Percentiles rank a stretch among this genome's conserved stretches.
Conservation (phyloP, 306 rosid genomes). For the Pueraria montana region DNA sequence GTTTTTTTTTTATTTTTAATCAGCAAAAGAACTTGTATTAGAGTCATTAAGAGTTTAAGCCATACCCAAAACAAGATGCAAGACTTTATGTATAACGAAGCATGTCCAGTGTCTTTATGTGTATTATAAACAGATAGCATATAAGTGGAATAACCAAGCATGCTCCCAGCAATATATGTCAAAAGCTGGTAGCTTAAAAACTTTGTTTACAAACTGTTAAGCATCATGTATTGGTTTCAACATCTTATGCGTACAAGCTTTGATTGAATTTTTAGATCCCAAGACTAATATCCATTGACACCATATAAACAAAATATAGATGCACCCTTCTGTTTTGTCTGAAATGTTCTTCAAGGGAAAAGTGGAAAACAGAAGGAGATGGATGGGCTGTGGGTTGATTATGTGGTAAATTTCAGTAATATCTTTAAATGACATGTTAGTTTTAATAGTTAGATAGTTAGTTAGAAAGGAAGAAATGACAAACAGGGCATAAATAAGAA, state of each 20-base stretch:
- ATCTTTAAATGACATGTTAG: not conserved
- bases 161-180: not conserved
- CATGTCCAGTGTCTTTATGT: not conserved
- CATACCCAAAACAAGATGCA: constrained; percentile 21
- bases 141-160: constrained; percentile 1
- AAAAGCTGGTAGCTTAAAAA: constrained; percentile 14
- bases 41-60: no score
- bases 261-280: not conserved
- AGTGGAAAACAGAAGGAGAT: not conserved
- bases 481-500: not conserved
- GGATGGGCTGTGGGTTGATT: not conserved
- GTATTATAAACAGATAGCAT: not conserved
- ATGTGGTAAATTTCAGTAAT: not conserved
- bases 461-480: not conserved
- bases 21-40: no score
- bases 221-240: constrained; percentile 4
- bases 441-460: not conserved
- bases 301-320: no score
- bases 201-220: not conserved
- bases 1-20: no score
- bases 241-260: not conserved
- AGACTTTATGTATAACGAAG: constrained; percentile 3
- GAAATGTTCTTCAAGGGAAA: not conserved
- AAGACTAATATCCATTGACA: not conserved
- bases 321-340: no score